Evolutionary conservation across 2,329 filamentous ascomycete genomes (phyloP).

Genomic region (Pseudocercospora cruenta): DNA sequence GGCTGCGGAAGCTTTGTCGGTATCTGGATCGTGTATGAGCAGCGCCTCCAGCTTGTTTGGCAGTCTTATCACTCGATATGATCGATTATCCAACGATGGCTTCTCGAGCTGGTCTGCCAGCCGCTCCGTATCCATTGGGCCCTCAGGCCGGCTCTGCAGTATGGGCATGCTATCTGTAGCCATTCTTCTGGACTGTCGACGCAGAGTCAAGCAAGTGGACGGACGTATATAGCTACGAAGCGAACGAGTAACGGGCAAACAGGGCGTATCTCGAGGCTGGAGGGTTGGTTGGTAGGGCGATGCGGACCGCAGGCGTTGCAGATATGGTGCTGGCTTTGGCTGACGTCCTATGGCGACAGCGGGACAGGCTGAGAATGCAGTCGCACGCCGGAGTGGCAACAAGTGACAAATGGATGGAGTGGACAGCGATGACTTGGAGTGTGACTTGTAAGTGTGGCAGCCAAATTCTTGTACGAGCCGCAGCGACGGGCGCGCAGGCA

Average conservation of each 20-base stretch:
- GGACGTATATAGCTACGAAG: neutral
- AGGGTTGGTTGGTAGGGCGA: neutral
- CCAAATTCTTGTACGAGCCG: neutral
- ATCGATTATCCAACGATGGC: conserved; percentile 80
- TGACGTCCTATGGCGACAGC: conserved; percentile 5
- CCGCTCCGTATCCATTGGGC: conserved; percentile 36
- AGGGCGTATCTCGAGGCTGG: neutral
- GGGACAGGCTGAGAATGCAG: neutral
- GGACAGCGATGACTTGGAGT: neutral
- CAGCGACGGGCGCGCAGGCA: neutral
- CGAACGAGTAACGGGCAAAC: neutral
- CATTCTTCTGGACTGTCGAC: conserved; percentile 17
- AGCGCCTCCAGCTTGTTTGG: conserved; percentile 87
- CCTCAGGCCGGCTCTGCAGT: conserved; percentile 27
- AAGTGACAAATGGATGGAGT: neutral
- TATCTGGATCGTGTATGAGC: conserved; percentile 89
- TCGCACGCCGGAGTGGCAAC: neutral
- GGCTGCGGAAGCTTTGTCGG: conserved; percentile 94
- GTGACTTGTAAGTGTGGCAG: neutral
- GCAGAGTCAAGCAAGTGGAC: neutral
- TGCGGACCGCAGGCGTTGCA: neutral
- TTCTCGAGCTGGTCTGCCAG: conserved; percentile 74
- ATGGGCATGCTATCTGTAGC: conserved; percentile 11
- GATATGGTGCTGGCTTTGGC: neutral
- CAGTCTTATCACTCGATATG: conserved; percentile 84